These are phyloP conservation scores for Scortechinia acanthostroma DNA, from an alignment of 2,329 filamentous ascomycete species.

Conservation along the genomic window DNA sequence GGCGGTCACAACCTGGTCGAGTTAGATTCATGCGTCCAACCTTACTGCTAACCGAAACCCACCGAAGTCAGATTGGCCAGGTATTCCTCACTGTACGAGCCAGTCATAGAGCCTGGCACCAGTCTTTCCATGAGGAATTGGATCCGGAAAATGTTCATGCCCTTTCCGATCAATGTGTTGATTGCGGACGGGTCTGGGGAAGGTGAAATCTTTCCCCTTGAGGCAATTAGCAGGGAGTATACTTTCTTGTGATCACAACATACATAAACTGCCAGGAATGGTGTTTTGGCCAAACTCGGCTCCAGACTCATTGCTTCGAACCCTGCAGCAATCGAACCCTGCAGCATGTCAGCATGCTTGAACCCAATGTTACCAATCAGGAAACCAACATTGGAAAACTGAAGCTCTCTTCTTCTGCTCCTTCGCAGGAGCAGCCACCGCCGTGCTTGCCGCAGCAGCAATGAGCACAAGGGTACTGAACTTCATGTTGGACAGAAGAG, in stretches of 20 bases:
- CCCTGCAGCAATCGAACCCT: slow-evolving; percentile 12
- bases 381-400: no score
- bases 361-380: no score
- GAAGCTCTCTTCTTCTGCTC: no score
- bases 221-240: no score
- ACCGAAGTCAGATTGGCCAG: slow-evolving; percentile 31
- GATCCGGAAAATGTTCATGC: slow-evolving; percentile 51
- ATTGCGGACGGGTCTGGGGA: slow-evolving; percentile 43
- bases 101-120: slow-evolving; percentile 31
- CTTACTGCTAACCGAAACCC: no score
- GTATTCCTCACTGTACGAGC: slow-evolving; percentile 28
- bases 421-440: no score
- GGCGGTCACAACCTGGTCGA: slow-evolving; percentile 17
- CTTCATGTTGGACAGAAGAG: no score
- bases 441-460: no score
- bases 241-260: no score
- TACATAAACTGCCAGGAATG: slow-evolving; percentile 48
- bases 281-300: slow-evolving; percentile 58
- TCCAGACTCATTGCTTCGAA: slow-evolving; percentile 37
- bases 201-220: slow-evolving; percentile 55
- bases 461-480: no score
- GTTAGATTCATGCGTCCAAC: no score
- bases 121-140: slow-evolving; percentile 47
- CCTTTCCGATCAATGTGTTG: slow-evolving; percentile 37
- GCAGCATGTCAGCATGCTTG: no score